Evolutionary conservation across 306 rosid genomes (phyloP), one percentile per base, ranked within the genome.

Genomic region (Pyrus bretschneideri): DNA sequence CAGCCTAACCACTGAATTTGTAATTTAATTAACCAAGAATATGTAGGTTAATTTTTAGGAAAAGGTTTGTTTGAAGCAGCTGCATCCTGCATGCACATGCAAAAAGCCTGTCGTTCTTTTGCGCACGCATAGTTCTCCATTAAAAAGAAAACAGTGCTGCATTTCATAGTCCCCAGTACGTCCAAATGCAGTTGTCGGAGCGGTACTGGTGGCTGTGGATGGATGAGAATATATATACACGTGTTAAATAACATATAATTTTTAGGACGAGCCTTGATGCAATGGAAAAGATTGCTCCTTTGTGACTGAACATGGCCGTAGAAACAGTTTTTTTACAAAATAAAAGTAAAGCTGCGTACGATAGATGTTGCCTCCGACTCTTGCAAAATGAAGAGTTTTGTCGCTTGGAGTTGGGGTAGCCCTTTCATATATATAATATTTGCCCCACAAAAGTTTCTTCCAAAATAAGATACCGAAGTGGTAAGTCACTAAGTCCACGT

Each of bases 401-500:
- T 35, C 7, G 40, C 40, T 35, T 35, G 40, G 40, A 35, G 9
- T 35, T 6, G 9, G 40, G 40, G 9, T 35, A 35, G 40, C 40
- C 40, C 40, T 35, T 35, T 35, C 40, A 35, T 35, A 6, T 35
- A 35, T 6, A 35, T 35, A 35, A 35, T 35, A 35, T 35, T 35
- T 35, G 40, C 1, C 40, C 40, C 18, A 13, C 52, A 46, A 35
- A 44, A 67, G 42, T 71, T 71, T 35, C 17, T 54, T 33, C 21
- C 60, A 1, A 38, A 9, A 73, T 15, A 29, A 40, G n/a, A 6
- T 11, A 54, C 2, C 21, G 21, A 49, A 51, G 55, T 67, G 66
- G 9, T 62, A 27, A 72, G 77, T 57, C 79, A 58, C 6, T 54
- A 18, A 72, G 77, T 57, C 79, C 87, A 83, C 82, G 77, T 76